These are phyloP conservation scores for Cyanidiococcus yangmingshanensis DNA, from an alignment of 23 red algal genomes.

Conservation along the genomic window DNA sequence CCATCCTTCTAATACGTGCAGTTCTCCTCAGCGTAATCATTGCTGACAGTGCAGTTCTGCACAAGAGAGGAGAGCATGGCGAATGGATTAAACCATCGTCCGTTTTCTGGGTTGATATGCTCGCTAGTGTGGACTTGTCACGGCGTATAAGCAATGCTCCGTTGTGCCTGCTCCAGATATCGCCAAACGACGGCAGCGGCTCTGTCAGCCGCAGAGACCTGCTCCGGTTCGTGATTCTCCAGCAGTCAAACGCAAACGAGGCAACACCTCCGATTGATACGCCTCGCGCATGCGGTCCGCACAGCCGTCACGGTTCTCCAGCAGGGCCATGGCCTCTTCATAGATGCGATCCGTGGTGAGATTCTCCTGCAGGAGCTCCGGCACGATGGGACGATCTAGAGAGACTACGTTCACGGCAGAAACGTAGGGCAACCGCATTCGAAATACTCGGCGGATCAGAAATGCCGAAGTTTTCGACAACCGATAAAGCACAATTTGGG, in stretches of 20 bases:
- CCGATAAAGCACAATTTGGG: constrained; percentile 25
- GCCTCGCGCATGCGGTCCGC: background rate
- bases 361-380: constrained; percentile 26
- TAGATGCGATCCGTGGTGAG: constrained; percentile 12
- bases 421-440: constrained; percentile 21
- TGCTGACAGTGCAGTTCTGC: too few species aligned
- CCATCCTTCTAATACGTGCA: too few species aligned
- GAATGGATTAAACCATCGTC: too few species aligned
- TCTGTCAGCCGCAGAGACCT: background rate
- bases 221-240: background rate
- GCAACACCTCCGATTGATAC: background rate
- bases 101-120: too few species aligned
- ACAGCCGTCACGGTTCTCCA: background rate
- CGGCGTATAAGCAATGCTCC: background rate
- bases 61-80: too few species aligned
- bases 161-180: background rate
- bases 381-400: constrained; percentile 12
- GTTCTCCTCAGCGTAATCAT: too few species aligned
- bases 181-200: background rate
- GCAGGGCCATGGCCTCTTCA: background rate
- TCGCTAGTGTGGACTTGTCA: too few species aligned
- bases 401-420: constrained; percentile 24
- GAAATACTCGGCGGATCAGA: constrained; percentile 5
- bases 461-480: constrained; percentile 11
- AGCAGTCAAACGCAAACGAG: background rate